phyloP scores from a whole-genome alignment of 1,284 basidiomycete genomes.

The Trichosporon ovoides region DNA sequence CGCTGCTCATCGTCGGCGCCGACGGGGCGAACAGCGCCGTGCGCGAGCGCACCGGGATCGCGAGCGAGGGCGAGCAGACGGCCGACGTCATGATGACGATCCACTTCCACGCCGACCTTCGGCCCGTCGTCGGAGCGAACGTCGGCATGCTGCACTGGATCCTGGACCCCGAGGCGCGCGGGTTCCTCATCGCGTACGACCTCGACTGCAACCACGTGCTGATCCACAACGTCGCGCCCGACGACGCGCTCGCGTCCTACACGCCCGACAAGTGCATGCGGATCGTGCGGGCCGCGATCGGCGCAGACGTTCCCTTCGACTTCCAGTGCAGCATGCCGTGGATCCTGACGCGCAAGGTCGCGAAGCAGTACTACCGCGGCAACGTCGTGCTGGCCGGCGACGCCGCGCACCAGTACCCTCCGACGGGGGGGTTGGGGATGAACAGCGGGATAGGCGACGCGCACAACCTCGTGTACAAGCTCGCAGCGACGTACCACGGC shows the following conservation, averaged over 20 bases:
- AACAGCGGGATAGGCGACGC: constrained; percentile 30
- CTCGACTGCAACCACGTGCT: constrained; percentile 28
- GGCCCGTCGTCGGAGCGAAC: constrained; percentile 23
- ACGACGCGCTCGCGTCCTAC: constrained; percentile 21
- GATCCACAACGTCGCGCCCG: constrained; percentile 25
- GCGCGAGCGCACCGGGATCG: constrained; percentile 19
- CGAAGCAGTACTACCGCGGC: constrained; percentile 21
- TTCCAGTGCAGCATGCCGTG: constrained; percentile 26
- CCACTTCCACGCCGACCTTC: constrained; percentile 26
- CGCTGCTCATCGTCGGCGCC: constrained; percentile 22
- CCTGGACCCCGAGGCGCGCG: constrained; percentile 25
- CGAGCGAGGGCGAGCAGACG: constrained; percentile 26
- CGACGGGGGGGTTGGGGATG: constrained; percentile 27
- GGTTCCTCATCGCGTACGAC: constrained; percentile 30
- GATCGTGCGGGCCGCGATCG: constrained; percentile 25
- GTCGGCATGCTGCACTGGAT: constrained; percentile 31
- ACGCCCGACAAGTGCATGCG: constrained; percentile 23
- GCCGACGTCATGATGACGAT: constrained; percentile 28
- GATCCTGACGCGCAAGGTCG: constrained; percentile 27
- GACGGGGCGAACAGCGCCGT: constrained; percentile 30
- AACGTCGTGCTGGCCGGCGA: constrained; percentile 24
- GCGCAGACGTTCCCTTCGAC: constrained; percentile 22
- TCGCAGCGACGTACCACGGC: constrained; percentile 18
- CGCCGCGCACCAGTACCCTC: constrained; percentile 27
- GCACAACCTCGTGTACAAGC: constrained; percentile 27